These are phyloP conservation scores for Alternaria viburni DNA, from an alignment of 2,329 filamentous ascomycete species.

Conservation along the genomic window DNA sequence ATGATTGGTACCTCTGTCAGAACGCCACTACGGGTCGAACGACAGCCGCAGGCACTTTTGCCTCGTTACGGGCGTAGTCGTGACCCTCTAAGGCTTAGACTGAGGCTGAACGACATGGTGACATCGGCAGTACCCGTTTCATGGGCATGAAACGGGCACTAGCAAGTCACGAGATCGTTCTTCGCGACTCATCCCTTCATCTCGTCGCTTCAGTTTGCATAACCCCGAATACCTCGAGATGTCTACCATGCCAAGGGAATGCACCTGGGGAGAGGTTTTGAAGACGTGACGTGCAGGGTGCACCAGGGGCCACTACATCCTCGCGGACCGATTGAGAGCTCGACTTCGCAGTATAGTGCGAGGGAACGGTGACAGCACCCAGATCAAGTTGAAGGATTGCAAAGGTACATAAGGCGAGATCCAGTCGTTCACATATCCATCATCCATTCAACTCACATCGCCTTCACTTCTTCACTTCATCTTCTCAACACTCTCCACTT, in stretches of 20 bases:
- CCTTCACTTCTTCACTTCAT: background rate
- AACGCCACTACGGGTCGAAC: background rate
- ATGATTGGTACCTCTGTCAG: background rate
- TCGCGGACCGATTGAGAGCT: background rate
- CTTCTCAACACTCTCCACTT: background rate
- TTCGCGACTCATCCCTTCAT: background rate
- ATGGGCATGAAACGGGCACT: background rate
- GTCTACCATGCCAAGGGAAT: conserved; percentile 3
- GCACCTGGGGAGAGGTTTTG: background rate
- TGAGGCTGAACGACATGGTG: background rate
- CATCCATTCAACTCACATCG: background rate
- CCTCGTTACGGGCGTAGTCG: background rate
- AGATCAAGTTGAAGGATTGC: background rate
- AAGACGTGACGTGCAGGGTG: conserved; percentile 5
- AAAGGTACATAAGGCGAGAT: background rate
- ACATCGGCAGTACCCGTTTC: background rate
- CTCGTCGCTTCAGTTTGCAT: background rate
- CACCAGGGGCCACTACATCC: background rate
- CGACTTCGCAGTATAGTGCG: background rate
- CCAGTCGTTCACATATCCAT: background rate
- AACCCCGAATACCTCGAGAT: background rate
- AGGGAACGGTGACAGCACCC: background rate
- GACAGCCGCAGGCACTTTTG: background rate
- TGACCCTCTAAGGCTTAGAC: background rate
- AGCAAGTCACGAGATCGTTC: background rate